Evolutionary conservation across 768 basidiomycete genomes (phyloP).

Genomic region (Agrocybe chaxingu): DNA sequence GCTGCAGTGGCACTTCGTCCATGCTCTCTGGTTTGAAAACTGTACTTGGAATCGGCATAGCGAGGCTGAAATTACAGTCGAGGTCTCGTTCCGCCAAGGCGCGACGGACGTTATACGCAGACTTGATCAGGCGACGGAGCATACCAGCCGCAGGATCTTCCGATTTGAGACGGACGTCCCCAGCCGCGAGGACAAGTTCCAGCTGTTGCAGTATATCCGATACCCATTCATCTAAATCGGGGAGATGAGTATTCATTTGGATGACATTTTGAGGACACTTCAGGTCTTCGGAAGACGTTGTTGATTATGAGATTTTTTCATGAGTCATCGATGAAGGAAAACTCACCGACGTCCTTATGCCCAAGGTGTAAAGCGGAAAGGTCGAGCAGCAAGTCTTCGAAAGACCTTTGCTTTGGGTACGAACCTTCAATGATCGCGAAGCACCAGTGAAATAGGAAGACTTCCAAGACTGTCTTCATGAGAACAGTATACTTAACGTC

Average conservation of each 20-base stretch:
- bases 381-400: conserved; percentile 16
- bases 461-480: conserved; percentile 4
- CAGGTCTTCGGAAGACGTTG: background rate
- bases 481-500: too few relatives aligned
- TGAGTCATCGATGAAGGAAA: background rate
- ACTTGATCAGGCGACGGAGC: conserved; percentile 1
- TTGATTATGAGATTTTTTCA: background rate
- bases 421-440: conserved; percentile 15
- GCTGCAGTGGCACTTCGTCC: too few relatives aligned
- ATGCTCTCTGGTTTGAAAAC: too few relatives aligned
- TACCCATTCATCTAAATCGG: conserved; percentile 9
- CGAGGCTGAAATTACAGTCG: conserved; percentile 12
- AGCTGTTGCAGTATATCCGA: conserved; percentile 13
- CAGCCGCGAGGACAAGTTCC: background rate
- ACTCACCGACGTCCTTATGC: background rate
- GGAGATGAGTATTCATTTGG: conserved; percentile 1
- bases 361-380: conserved; percentile 2
- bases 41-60: background rate
- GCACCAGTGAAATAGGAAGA: conserved; percentile 19
- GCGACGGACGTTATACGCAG: conserved; percentile 14
- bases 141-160: background rate
- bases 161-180: conserved; percentile 1
- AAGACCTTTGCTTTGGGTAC: conserved; percentile 17
- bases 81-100: conserved; percentile 20
- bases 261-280: conserved; percentile 4